These are phyloP conservation scores for Meyerozyma athensensis DNA, from an alignment of 1,139 yeast species.

Conservation along the genomic window DNA sequence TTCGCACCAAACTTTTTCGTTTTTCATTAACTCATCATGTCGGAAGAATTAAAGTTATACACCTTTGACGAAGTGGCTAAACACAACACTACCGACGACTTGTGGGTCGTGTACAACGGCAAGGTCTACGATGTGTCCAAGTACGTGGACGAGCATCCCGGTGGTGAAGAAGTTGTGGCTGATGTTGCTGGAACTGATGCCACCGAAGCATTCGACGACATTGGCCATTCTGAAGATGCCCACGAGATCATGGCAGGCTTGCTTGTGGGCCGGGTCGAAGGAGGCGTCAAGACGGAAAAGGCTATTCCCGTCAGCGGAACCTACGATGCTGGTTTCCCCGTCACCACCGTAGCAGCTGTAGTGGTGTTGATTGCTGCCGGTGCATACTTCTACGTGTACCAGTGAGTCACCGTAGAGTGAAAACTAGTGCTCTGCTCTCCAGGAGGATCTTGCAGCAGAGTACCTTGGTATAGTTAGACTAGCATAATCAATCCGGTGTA, in stretches of 20 bases:
- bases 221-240: constrained; percentile 97
- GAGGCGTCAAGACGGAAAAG: constrained; percentile 34
- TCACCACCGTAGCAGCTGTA: constrained; percentile 36
- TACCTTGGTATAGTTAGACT: too few relatives aligned
- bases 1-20: neutral
- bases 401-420: too few relatives aligned
- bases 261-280: constrained; percentile 59
- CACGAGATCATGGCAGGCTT: constrained; percentile 66
- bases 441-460: too few relatives aligned
- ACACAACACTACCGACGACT: constrained; percentile 74
- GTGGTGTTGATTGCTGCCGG: constrained; percentile 53
- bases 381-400: constrained; percentile 42
- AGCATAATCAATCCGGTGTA: too few relatives aligned
- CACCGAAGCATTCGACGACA: constrained; percentile 90
- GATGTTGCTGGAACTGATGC: constrained; percentile 94
- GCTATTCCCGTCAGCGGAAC: constrained; percentile 18
- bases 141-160: constrained; percentile 95
- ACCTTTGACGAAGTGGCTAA: constrained; percentile 64
- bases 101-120: constrained; percentile 88
- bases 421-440: too few relatives aligned
- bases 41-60: constrained; percentile 24
- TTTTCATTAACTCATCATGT: too few relatives aligned
- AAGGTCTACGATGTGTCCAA: constrained; percentile 82
- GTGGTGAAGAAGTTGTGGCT: constrained; percentile 94
- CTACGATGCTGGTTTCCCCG: constrained; percentile 23